Percentiles rank a stretch among this genome's conserved stretches.
These are phyloP conservation scores for Kazachstania taianensis DNA, from an alignment of 805 yeast genomes.

Conservation along the genomic window DNA sequence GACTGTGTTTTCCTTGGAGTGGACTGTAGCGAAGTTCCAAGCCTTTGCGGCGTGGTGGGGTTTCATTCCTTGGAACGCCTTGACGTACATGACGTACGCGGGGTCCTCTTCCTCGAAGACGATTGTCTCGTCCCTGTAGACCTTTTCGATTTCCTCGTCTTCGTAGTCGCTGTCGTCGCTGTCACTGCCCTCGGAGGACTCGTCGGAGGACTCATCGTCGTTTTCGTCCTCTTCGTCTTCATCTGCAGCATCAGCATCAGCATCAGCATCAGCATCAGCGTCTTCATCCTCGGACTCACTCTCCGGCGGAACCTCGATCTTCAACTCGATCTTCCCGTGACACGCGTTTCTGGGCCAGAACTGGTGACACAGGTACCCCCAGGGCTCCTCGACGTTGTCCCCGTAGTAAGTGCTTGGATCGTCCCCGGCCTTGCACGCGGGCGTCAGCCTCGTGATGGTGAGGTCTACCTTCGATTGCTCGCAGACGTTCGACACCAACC, in stretches of 20 bases:
- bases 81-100: conserved; percentile 66
- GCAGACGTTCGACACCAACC: conserved; percentile 54
- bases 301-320: conserved; percentile 17
- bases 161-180: conserved; percentile 9
- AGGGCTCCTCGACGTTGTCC: conserved; percentile 69
- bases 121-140: conserved; percentile 17
- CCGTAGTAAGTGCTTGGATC: conserved; percentile 86
- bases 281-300: conserved; percentile 10
- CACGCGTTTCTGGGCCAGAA: conserved; percentile 91
- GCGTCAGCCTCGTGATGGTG: conserved; percentile 46
- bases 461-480: conserved; percentile 65
- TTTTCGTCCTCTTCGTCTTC: conserved; percentile 10
- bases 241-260: conserved; percentile 7
- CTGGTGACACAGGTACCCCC: conserved; percentile 95
- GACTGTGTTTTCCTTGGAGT: conserved; percentile 61
- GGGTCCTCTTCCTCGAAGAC: conserved; percentile 19
- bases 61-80: conserved; percentile 98
- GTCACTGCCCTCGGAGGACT: conserved; percentile 10
- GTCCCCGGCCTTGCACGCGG: conserved; percentile 82
- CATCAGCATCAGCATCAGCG: conserved; percentile 5
- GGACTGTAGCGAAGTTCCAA: conserved; percentile 92
- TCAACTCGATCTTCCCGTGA: conserved; percentile 50
- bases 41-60: conserved; percentile 97
- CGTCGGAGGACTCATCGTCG: conserved; percentile 15
- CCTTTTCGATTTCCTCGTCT: conserved; percentile 12